Base-by-base conservation (phyloP, 169 alveolate species). In the Plasmodium berghei region DNA sequence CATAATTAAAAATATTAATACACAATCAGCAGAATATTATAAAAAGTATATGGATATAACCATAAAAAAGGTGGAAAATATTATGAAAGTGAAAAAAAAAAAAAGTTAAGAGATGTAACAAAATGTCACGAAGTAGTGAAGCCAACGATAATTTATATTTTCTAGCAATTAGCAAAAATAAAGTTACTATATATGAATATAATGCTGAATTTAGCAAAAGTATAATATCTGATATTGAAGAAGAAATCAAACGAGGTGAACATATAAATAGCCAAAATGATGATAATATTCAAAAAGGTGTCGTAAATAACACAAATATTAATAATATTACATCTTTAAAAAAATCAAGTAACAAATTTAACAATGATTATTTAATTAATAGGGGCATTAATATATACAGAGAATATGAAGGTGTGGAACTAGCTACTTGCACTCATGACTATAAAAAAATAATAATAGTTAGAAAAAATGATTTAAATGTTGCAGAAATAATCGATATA, bases 401-500 rank as follows among this genome's bases (percentile, higher is more conserved):
- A 69, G 90, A 80, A 34, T 80, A 26, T 28, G 62, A 80, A 0
- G 80, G 67, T 66, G 90, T 80, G 10, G 90, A 80, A 18, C 18
- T 80, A 26, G 74, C 74, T 26, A 67, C 90, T 28, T 80, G 90
- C 18, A 80, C 90, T 14, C 48, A 52, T 49, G 90, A 80, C 56
- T 67, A 80, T 64, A 80, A 80, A 67, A 80, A 80, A 54, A 66
- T 80, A 12, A 80, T 80, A 5, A 55, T 80, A 4, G 90, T 80
- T 14, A 80, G 63, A 46, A 80, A 80, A 48, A 10, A n/a, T 9
- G 22, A 67, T 26, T 34, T 67, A 52, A 52, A 80, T 71, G 72
- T 80, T 42, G 90, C 83, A n/a, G 75, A 80, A 66, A 46, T 80
- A 22, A 80, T 80, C 5, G 90, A 80, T 22, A 42, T 80, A 66